A percentile compares a stretch with the other conserved stretches of the same genome.
These are phyloP conservation scores for Penicillium sp. DNA, from an alignment of 2,329 filamentous ascomycete genomes.

Conservation along the genomic window DNA sequence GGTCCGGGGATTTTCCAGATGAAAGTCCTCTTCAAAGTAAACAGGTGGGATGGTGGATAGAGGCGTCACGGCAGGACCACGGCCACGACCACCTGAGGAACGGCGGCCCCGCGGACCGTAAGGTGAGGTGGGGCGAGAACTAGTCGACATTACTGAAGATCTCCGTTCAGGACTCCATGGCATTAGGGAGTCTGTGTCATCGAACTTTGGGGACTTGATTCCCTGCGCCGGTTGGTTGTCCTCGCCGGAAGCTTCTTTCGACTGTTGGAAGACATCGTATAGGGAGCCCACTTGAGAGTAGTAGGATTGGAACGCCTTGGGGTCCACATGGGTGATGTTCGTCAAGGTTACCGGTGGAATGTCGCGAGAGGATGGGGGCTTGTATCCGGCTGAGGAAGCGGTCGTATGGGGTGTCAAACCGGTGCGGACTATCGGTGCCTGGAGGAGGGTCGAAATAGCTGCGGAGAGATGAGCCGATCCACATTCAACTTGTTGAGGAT, in stretches of 20 bases:
- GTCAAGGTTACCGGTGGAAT: constrained; percentile 92
- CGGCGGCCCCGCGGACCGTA: constrained; percentile 55
- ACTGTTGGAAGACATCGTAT: constrained; percentile 85
- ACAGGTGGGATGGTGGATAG: constrained; percentile 89
- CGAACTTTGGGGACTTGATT: constrained; percentile 50
- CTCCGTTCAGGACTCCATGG: constrained; percentile 50
- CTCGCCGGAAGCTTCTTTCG: constrained; percentile 77
- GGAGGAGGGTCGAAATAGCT: constrained; percentile 93
- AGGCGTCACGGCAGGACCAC: constrained; percentile 75
- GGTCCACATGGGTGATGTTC: constrained; percentile 81
- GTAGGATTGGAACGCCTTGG: constrained; percentile 81
- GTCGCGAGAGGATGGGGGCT: constrained; percentile 81
- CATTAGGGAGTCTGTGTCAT: constrained; percentile 55
- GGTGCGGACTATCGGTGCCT: constrained; percentile 86
- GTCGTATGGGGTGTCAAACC: constrained; percentile 80
- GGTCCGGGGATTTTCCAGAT: constrained; percentile 90
- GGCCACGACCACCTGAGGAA: constrained; percentile 58
- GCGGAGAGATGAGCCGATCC: constrained; percentile 17
- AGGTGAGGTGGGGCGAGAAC: constrained; percentile 51
- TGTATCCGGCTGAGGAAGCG: constrained; percentile 71
- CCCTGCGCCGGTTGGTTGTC: constrained; percentile 52
- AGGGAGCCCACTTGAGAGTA: constrained; percentile 81
- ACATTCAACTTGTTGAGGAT: neutral
- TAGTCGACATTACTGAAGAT: constrained; percentile 47
- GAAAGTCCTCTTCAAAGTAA: constrained; percentile 95